phyloP scores from a whole-genome alignment of 225 moss, liverwort and hornwort genomes.

The Ulota crispa region DNA sequence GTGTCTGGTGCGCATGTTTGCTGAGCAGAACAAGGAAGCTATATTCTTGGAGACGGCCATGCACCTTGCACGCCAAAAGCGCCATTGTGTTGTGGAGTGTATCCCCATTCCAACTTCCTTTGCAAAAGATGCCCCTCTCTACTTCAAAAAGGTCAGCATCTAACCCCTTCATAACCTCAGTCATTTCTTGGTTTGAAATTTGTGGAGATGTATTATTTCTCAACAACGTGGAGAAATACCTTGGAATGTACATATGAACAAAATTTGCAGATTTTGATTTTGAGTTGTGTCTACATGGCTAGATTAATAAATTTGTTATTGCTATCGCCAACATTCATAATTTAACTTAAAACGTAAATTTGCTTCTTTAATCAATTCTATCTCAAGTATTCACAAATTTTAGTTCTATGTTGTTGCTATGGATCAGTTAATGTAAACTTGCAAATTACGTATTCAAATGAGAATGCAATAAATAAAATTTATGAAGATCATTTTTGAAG shows the following conservation, averaged over 20 bases:
- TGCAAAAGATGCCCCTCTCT: conserved; percentile 83
- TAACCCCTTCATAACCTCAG: background rate
- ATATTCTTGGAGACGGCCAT: conserved; percentile 92
- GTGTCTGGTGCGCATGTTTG: conserved; percentile 90
- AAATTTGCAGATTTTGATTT: background rate
- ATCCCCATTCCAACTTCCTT: conserved; percentile 78
- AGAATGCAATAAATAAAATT: background rate
- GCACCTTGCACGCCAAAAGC: conserved; percentile 64
- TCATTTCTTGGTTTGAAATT: background rate
- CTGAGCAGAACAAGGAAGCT: conserved; percentile 68
- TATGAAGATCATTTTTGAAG: background rate
- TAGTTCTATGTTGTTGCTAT: background rate
- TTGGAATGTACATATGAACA: background rate
- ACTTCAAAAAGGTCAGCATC: conserved; percentile 87
- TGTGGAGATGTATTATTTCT: background rate
- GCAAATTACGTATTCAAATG: background rate
- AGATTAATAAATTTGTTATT: background rate
- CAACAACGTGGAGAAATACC: background rate
- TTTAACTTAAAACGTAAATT: background rate
- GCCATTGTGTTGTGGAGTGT: conserved; percentile 89
- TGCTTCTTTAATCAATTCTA: background rate
- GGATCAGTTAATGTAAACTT: background rate
- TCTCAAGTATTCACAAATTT: background rate
- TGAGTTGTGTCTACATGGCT: background rate
- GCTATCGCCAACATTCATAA: background rate